Conservation (phyloP, 768 basidiomycete genomes). For the Leccinellum albellum region DNA sequence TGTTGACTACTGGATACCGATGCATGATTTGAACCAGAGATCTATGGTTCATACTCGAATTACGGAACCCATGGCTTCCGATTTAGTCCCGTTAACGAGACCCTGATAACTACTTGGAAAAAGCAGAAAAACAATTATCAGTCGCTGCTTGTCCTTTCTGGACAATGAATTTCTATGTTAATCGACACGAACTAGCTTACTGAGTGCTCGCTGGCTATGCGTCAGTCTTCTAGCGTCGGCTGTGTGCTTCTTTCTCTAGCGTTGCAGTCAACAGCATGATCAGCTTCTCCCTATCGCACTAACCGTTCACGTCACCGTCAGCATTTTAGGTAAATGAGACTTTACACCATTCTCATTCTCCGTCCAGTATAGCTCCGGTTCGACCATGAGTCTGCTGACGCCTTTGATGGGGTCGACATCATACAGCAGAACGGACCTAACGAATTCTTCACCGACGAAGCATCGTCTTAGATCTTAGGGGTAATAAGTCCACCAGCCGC, state of each 20-base stretch:
- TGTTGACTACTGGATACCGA: not conserved
- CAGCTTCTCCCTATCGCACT: constrained; percentile 59
- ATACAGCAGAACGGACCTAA: no score
- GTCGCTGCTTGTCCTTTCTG: no score
- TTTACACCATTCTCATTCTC: no score
- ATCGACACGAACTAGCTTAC: not conserved
- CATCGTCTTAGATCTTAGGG: constrained; percentile 2
- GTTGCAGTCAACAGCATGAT: constrained; percentile 39
- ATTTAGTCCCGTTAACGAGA: not conserved
- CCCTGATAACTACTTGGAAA: not conserved
- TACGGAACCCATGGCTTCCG: not conserved
- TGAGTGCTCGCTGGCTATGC: not conserved
- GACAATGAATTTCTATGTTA: not conserved
- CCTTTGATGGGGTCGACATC: no score
- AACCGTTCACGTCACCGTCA: not conserved
- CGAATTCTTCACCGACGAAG: no score
- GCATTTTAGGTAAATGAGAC: not conserved
- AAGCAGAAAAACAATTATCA: no score
- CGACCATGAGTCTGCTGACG: no score
- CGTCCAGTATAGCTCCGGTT: constrained; percentile 42
- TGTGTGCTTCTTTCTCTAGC: constrained; percentile 20
- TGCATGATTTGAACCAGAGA: not conserved
- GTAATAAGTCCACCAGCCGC: constrained; percentile 53
- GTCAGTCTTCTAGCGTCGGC: constrained; percentile 8
- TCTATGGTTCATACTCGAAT: no score